Conservation (phyloP, 1,284 basidiomycete species). For the Apiotrichum porosum region DNA sequence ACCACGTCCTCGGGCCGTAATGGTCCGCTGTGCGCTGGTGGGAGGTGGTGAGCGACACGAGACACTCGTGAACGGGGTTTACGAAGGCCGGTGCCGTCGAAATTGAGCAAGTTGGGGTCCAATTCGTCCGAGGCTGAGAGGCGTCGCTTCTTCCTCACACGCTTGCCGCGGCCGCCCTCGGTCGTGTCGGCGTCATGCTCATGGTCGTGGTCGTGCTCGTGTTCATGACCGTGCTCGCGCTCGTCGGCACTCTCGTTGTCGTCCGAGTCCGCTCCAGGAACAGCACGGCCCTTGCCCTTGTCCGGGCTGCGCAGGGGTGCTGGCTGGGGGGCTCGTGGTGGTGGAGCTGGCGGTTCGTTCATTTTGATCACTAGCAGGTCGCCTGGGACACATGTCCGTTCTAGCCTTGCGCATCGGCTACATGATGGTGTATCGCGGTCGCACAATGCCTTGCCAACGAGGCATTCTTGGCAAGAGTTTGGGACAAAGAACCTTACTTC, state of each 20-base stretch:
- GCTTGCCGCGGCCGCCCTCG: slow-evolving; percentile 19
- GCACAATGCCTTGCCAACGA: slow-evolving; percentile 25
- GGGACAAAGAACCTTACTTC: slow-evolving; percentile 34
- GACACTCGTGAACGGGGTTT: slow-evolving; percentile 1
- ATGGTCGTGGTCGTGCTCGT: background rate
- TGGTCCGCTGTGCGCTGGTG: background rate
- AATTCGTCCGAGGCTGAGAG: slow-evolving; percentile 24
- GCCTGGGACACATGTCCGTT: too few species aligned
- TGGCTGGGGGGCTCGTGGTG: background rate
- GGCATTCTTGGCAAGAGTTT: slow-evolving; percentile 28
- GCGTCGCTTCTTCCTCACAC: slow-evolving; percentile 33
- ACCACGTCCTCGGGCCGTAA: slow-evolving; percentile 14
- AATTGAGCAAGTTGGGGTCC: slow-evolving; percentile 21
- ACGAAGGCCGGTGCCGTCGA: slow-evolving; percentile 10
- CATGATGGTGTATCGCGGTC: slow-evolving; percentile 32
- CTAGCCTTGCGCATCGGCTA: slow-evolving; percentile 15
- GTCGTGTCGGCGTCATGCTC: background rate
- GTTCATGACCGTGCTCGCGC: background rate
- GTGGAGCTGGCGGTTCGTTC: background rate
- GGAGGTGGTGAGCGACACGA: background rate
- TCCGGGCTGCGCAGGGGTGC: background rate
- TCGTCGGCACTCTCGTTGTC: background rate
- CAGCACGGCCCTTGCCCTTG: slow-evolving; percentile 24
- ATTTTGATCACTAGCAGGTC: too few species aligned
- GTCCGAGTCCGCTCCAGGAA: too few species aligned